Evolutionary conservation across 2,329 filamentous ascomycete species (phyloP), one percentile per base, ranked within the genome.

Genomic region (Xylariaceae sp.): DNA sequence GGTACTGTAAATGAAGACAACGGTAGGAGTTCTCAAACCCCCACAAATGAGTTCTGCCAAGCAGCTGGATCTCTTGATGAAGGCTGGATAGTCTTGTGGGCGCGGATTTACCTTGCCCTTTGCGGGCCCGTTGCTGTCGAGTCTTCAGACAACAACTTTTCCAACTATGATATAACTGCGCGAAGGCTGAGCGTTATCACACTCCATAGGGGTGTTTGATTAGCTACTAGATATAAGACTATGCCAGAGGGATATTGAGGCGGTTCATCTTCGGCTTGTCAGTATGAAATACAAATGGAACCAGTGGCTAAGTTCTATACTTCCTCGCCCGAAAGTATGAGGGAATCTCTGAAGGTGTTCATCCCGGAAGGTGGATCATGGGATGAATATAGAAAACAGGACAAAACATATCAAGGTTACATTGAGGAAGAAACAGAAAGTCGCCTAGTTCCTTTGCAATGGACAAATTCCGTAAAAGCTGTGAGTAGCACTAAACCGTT

Each of bases 31-130:
- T 9, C 30, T 4, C 37, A 15, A 1, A 48, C 42, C 15, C 47
- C 47, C 0, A 55, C 53, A 0, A 47, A 47, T 5, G 53, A 55
- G 7, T 55, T 55, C n/a, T 36, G 53, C 7, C 36, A 43, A 16
- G 53, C 41, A 1, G 47, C 53, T 1, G 53, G 53, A 4, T 42
- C 53, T 3, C 47, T 55, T 1, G 53, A 55, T 23, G 43, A 42
- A 11, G 16, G 42, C 11, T 48, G 51, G 53, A 27, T 55, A 2
- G 23, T 52, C 6, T 3, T 46, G 10, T 55, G 42, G 47, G 36
- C 30, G 1, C 45, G 50, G 23, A 55, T 52, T 8, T 55, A 47
- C 11, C 41, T 51, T 11, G 53, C 53, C 2, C 41, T 55, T 4
- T 29, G 27, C 24, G 53, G 53, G 1, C 30, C 41, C 6, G 41